Evolutionary conservation across 495 filamentous ascomycete genomes (phyloP), one percentile per base, ranked within the genome.

Genomic region (Evernia prunastri): DNA sequence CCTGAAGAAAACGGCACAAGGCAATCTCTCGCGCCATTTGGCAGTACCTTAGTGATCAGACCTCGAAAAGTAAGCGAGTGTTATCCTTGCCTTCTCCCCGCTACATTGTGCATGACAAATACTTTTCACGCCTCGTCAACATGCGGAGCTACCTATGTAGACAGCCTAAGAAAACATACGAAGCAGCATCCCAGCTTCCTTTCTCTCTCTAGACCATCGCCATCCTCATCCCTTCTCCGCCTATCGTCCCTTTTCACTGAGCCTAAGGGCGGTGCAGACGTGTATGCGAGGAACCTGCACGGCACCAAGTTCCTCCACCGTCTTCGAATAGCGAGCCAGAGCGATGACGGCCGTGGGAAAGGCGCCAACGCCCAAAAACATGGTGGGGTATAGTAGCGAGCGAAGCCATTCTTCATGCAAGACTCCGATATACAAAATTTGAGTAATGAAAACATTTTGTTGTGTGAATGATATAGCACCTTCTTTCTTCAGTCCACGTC

Each of bases 401-500:
- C 37, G 61, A 60, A 51, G 66, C 56, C 51, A 36, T 57, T 45
- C 57, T 31, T 57, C 51, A 57, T 63, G 29, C 39, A 25, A n/a
- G 61, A 63, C 61, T 63, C 61, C 61, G 61, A 57, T 43, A 33
- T 23, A 57, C 51, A 63, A 43, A 53, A 33, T 47, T n/a, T 17
- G 37, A 56, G n/a, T 45, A 42, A 63, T 45, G 56, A 42, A 63
- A 63, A 63, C 35, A 39, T 45, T 63, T 63, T 57, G 29, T 56
- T 43, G 29, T 33, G 53, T 43, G 27, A 64, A 65, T 20, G 59
- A 33, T 59, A 40, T 56, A 47, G 15, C 47, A 43, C 37, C 49
- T 64, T 49, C 56, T 56, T 45, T 57, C 54, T 40, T 65, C 57
- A 71, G 39, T 70, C 68, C 13, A 68, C 60, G 59, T 70, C 68